Evolutionary conservation across 805 yeast species (phyloP).

Genomic region (Wickerhamiella sorbophila): DNA sequence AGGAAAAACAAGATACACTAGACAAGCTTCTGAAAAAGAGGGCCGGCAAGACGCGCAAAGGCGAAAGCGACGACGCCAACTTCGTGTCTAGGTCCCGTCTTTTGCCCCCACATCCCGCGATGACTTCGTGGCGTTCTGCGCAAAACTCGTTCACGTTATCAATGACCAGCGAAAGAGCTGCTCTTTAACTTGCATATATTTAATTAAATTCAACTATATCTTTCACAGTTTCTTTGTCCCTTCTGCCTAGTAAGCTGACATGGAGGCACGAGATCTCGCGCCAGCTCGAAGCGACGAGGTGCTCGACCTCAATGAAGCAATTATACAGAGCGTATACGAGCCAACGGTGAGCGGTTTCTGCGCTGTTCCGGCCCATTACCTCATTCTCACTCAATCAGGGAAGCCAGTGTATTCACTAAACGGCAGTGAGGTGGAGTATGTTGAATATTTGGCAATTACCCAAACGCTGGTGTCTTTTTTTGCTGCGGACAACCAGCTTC

Average conservation of each 20-base stretch:
- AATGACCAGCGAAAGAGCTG: conserved; percentile 15
- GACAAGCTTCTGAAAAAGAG: conserved; percentile 74
- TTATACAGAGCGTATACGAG: background rate
- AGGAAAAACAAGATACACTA: conserved; percentile 83
- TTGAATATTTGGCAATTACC: conserved; percentile 17
- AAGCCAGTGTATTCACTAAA: conserved; percentile 17
- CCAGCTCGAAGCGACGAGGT: background rate
- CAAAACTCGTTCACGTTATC: conserved; percentile 13
- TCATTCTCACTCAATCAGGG: conserved; percentile 17
- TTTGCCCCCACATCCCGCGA: conserved; percentile 22
- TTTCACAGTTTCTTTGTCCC: too few relatives aligned
- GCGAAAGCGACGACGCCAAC: conserved; percentile 11
- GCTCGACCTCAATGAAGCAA: background rate
- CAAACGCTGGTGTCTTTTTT: conserved; percentile 19
- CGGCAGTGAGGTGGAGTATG: conserved; percentile 13
- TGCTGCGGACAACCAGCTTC: conserved; percentile 10
- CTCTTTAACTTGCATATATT: background rate
- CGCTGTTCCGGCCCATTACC: conserved; percentile 8
- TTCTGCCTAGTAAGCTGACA: too few relatives aligned
- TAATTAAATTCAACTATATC: too few relatives aligned
- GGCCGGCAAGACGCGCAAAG: conserved; percentile 35
- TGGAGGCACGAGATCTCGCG: too few relatives aligned
- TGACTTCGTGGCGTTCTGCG: conserved; percentile 19
- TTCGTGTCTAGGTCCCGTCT: conserved; percentile 15
- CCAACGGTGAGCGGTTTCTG: background rate